Evolutionary conservation across 2,329 filamentous ascomycete genomes (phyloP).

Genomic region (Apiospora pterosperma): DNA sequence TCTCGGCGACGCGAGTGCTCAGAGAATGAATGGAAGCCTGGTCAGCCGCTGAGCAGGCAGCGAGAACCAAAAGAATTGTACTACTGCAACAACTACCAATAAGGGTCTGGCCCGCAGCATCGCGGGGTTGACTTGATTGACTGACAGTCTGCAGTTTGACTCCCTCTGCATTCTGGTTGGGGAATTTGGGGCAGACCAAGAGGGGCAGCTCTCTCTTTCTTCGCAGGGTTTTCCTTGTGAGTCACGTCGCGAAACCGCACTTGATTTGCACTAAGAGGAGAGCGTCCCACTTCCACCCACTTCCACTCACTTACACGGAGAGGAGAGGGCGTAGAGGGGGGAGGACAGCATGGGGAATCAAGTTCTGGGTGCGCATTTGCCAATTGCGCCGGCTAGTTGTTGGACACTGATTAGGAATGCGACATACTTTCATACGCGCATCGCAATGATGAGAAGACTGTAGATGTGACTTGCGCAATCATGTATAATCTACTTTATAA

Average conservation of each 20-base stretch:
- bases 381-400: not conserved
- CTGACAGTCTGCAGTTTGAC: not conserved
- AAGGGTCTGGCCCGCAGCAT: not conserved
- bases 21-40: not conserved
- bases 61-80: not conserved
- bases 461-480: not conserved
- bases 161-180: too few relatives aligned
- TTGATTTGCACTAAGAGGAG: not conserved
- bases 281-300: not conserved
- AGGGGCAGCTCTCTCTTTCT: not conserved
- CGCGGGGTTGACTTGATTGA: not conserved
- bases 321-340: not conserved
- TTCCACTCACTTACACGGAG: slow-evolving; percentile 2
- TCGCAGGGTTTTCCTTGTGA: not conserved
- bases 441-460: not conserved
- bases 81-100: not conserved
- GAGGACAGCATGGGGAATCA: not conserved
- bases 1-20: not conserved
- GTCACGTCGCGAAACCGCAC: not conserved
- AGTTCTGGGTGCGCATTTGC: not conserved
- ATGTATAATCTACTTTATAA: not conserved
- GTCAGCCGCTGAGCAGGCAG: not conserved
- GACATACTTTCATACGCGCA: not conserved
- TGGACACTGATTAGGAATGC: not conserved
- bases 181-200: not conserved